Evolutionary conservation across 306 rosid species (phyloP).

Genomic region (Acacia confusa): DNA sequence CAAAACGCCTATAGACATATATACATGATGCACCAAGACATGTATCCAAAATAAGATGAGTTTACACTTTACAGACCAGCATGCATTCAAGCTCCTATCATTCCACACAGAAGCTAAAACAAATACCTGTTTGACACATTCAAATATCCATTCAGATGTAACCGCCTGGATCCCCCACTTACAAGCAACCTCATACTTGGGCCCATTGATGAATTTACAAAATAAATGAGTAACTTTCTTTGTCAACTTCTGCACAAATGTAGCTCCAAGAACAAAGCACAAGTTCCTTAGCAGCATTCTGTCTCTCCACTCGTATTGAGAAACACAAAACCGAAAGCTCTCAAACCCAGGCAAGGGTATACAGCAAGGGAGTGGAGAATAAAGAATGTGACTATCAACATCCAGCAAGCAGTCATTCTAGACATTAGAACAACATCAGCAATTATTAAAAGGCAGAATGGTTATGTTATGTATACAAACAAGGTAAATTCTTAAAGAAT

Average conservation of each 20-base stretch:
- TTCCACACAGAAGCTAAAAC: constrained; percentile 18
- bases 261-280: constrained; percentile 91
- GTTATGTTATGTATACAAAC: constrained; percentile 26
- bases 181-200: constrained; percentile 83
- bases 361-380: constrained; percentile 86
- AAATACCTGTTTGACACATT: constrained; percentile 91
- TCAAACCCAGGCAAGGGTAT: constrained; percentile 87
- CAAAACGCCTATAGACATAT: constrained; percentile 23
- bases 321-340: constrained; percentile 80
- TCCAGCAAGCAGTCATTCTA: constrained; percentile 82
- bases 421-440: constrained; percentile 31
- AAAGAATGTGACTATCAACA: constrained; percentile 75
- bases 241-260: constrained; percentile 62
- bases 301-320: constrained; percentile 89
- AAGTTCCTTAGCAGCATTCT: constrained; percentile 72
- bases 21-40: constrained; percentile 7
- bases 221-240: constrained; percentile 89
- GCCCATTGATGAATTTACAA: constrained; percentile 82
- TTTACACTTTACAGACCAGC: constrained; percentile 7
- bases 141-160: constrained; percentile 85
- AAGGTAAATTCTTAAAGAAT: constrained; percentile 25
- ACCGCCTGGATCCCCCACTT: constrained; percentile 71
- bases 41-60: constrained; percentile 23
- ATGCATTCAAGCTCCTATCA: constrained; percentile 16
- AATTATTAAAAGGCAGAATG: constrained; percentile 6